These are phyloP conservation scores for Monilinia fructicola DNA, from an alignment of 2,329 filamentous ascomycete genomes.

Conservation along the genomic window DNA sequence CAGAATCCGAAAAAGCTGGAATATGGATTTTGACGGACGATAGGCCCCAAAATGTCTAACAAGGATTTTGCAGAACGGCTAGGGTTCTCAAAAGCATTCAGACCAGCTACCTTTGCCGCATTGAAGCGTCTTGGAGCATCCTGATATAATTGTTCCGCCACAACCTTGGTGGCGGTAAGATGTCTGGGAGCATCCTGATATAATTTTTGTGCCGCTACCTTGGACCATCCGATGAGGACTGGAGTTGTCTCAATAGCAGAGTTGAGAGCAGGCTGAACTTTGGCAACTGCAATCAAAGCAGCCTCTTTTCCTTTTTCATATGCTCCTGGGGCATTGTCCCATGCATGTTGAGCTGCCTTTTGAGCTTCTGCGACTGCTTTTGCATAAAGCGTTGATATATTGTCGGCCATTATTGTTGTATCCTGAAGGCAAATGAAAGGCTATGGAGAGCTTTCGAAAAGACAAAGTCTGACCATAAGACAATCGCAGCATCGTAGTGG, in stretches of 20 bases:
- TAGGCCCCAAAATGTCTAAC: background rate
- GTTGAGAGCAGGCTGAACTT: constrained; percentile 8
- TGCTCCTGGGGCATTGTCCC: constrained; percentile 14
- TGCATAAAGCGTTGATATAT: background rate
- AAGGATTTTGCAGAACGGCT: constrained; percentile 6
- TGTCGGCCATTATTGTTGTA: constrained; percentile 8
- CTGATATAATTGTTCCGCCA: constrained; percentile 8
- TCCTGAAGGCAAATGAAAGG: background rate
- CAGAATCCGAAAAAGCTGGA: background rate
- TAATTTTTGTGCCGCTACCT: constrained; percentile 1
- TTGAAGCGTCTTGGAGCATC: constrained; percentile 1
- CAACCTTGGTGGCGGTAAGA: background rate
- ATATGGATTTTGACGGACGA: constrained; percentile 4
- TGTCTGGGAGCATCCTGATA: constrained; percentile 12
- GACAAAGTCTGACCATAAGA: background rate
- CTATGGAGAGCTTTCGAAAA: background rate
- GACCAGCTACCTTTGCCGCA: constrained; percentile 6
- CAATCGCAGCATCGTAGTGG: background rate
- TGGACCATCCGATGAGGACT: background rate
- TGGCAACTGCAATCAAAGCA: background rate
- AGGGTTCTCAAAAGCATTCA: background rate
- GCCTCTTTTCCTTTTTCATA: constrained; percentile 18
- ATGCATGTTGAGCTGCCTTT: constrained; percentile 1
- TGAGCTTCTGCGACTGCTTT: constrained; percentile 15
- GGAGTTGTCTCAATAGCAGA: constrained; percentile 15